Conservation (phyloP, 768 basidiomycete genomes). For the Serendipita indica region DNA sequence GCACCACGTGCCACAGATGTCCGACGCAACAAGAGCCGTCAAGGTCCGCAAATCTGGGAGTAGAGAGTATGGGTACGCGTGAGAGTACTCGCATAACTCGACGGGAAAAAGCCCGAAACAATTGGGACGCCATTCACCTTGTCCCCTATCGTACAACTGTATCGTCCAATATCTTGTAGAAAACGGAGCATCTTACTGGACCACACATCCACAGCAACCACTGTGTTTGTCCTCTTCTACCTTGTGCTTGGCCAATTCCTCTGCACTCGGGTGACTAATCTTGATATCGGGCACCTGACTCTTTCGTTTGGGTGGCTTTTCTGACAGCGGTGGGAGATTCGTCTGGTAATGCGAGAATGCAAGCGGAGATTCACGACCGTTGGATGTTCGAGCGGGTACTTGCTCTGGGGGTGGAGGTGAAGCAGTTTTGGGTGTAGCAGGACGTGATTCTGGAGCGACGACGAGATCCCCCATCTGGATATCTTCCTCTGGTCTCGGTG, state of each 20-base stretch:
- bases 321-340: constrained; percentile 14
- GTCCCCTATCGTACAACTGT: too few relatives aligned
- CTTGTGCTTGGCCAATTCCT: constrained; percentile 10
- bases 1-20: too few relatives aligned
- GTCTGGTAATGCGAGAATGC: constrained; percentile 28
- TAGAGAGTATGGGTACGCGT: too few relatives aligned
- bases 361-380: neutral
- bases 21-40: too few relatives aligned
- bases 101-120: too few relatives aligned
- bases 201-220: constrained; percentile 64
- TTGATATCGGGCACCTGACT: constrained; percentile 13
- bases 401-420: constrained; percentile 19
- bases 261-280: constrained; percentile 12
- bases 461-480: constrained; percentile 53
- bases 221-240: constrained; percentile 32
- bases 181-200: constrained; percentile 43
- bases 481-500: constrained; percentile 27
- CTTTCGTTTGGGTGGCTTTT: constrained; percentile 12
- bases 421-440: constrained; percentile 17
- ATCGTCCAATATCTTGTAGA: too few relatives aligned
- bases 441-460: constrained; percentile 16
- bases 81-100: too few relatives aligned
- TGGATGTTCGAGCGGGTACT: neutral
- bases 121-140: too few relatives aligned
- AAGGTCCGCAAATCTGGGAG: too few relatives aligned